These are phyloP conservation scores for Botryosphaeria dothidea DNA, from an alignment of 2,329 filamentous ascomycete species.

Conservation along the genomic window DNA sequence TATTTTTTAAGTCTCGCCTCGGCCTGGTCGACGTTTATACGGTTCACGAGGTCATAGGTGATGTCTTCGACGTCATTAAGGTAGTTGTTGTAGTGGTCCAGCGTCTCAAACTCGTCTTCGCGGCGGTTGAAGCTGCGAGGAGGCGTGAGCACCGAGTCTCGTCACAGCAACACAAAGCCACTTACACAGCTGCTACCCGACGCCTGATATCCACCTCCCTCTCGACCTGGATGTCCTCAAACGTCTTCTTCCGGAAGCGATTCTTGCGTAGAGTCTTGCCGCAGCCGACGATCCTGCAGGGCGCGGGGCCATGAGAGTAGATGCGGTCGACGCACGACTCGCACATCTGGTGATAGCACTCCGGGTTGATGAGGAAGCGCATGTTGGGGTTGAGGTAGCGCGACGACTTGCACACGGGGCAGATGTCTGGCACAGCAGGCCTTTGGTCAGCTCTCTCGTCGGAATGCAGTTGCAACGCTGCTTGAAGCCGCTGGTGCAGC, in stretches of 20 bases:
- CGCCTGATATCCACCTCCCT: slow-evolving; percentile 89
- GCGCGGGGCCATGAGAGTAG: slow-evolving; percentile 86
- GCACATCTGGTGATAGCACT: slow-evolving; percentile 99
- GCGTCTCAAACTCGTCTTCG: slow-evolving; percentile 86
- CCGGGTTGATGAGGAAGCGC: slow-evolving; percentile 93
- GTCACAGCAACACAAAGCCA: slow-evolving; percentile 3
- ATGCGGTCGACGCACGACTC: slow-evolving; percentile 92
- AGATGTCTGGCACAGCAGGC: slow-evolving; percentile 63
- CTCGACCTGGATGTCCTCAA: slow-evolving; percentile 84
- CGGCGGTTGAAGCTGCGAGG: slow-evolving; percentile 75
- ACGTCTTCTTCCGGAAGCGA: slow-evolving; percentile 84
- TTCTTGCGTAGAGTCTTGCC: slow-evolving; percentile 81
- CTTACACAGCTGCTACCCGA: slow-evolving; percentile 65
- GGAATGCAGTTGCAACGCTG: slow-evolving; percentile 23
- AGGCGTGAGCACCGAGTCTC: slow-evolving; percentile 21
- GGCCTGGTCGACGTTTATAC: slow-evolving; percentile 66
- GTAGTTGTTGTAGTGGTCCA: slow-evolving; percentile 88
- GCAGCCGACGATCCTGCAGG: slow-evolving; percentile 89
- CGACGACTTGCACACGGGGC: slow-evolving; percentile 95
- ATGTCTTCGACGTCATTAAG: slow-evolving; percentile 89
- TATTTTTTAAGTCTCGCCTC: slow-evolving; percentile 65
- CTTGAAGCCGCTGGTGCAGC: slow-evolving; percentile 13
- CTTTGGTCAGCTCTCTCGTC: slow-evolving; percentile 8
- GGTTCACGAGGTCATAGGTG: slow-evolving; percentile 82
- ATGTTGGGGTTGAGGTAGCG: slow-evolving; percentile 94